Conservation (phyloP, 2,329 filamentous ascomycete genomes). For the Aspergillus sojae region DNA sequence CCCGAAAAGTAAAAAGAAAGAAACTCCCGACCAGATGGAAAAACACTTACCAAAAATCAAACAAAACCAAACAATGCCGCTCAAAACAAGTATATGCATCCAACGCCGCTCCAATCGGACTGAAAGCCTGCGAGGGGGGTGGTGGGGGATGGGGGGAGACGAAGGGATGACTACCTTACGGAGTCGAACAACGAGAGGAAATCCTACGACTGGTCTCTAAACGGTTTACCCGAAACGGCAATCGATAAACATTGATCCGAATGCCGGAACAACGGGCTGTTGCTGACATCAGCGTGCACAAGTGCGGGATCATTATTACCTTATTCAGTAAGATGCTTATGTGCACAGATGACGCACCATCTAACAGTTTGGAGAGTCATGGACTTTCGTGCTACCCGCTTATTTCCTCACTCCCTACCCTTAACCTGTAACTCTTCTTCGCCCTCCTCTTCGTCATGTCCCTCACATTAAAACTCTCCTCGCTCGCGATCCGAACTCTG, state of each 20-base stretch:
- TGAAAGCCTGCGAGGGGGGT: conserved; percentile 14
- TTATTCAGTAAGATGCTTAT: neutral
- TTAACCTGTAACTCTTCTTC: neutral
- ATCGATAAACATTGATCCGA: conserved; percentile 42
- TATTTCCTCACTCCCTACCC: neutral
- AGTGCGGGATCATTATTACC: conserved; percentile 1
- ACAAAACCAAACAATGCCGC: conserved; percentile 27
- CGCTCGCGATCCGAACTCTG: conserved; percentile 64
- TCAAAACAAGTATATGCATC: conserved; percentile 30
- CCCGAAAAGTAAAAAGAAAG: conserved; percentile 1
- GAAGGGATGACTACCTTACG: conserved; percentile 6
- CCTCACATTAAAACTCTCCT: conserved; percentile 67
- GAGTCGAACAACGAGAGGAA: conserved; percentile 27
- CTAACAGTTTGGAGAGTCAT: conserved; percentile 12
- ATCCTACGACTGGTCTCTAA: conserved; percentile 23
- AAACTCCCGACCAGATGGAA: neutral
- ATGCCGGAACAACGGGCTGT: conserved; percentile 29
- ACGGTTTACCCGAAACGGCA: conserved; percentile 37
- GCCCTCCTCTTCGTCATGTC: conserved; percentile 51
- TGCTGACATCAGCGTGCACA: conserved; percentile 29
- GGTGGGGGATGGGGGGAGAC: conserved; percentile 13
- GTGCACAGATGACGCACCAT: conserved; percentile 12
- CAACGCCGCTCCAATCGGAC: conserved; percentile 29
- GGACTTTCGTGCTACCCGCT: neutral
- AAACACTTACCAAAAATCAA: conserved; percentile 22